These are phyloP conservation scores for Ottelia alismoides DNA, from an alignment of 106 monocot genomes.

Conservation along the genomic window DNA sequence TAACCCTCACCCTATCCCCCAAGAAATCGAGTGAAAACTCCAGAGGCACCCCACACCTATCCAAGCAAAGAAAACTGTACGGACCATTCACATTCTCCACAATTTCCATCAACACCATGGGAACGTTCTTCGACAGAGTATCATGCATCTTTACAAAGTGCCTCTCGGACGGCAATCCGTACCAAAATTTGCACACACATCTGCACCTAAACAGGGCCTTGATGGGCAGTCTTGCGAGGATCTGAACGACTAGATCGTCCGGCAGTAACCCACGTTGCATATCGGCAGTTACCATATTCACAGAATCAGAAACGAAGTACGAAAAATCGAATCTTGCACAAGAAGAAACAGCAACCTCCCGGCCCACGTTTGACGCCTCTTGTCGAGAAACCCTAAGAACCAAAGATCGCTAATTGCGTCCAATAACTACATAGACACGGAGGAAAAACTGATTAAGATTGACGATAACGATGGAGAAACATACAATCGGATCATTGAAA, in stretches of 20 bases:
- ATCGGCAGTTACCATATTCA: too few relatives aligned
- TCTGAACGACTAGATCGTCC: slow-evolving; percentile 20
- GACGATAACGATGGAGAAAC: too few relatives aligned
- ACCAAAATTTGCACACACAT: slow-evolving; percentile 38
- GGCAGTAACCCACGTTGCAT: too few relatives aligned
- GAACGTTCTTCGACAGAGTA: slow-evolving; percentile 13
- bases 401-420: too few relatives aligned
- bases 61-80: slow-evolving; percentile 15
- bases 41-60: slow-evolving; percentile 5
- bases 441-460: too few relatives aligned
- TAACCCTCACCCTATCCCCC: slow-evolving; percentile 34
- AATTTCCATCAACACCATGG: slow-evolving; percentile 24
- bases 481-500: too few relatives aligned
- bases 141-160: slow-evolving; percentile 37
- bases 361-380: too few relatives aligned
- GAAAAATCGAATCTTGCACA: too few relatives aligned
- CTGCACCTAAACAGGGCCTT: slow-evolving; percentile 34
- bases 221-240: slow-evolving; percentile 25
- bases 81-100: not conserved
- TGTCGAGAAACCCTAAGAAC: too few relatives aligned
- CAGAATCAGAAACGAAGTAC: too few relatives aligned
- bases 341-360: too few relatives aligned
- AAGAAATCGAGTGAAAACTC: slow-evolving; percentile 36
- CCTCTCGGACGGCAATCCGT: slow-evolving; percentile 21
- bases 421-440: too few relatives aligned